Evolutionary conservation across 768 basidiomycete genomes (phyloP).

Genomic region (Trametopsis cervina): DNA sequence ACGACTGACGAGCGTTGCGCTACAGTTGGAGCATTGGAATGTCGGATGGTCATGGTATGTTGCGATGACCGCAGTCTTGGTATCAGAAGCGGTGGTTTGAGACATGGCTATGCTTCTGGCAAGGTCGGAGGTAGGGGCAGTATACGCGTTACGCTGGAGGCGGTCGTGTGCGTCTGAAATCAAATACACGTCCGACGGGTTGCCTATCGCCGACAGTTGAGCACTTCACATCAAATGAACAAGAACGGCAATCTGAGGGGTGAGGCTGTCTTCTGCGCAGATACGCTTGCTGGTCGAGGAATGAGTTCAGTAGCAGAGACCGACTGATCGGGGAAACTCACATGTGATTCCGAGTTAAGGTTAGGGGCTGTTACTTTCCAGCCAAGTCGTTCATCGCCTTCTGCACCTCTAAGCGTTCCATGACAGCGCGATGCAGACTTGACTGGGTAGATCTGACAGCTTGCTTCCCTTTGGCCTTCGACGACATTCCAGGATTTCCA

Average conservation of each 20-base stretch:
- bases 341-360: constrained; percentile 6
- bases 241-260: too few relatives aligned
- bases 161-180: too few relatives aligned
- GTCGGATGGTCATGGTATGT: constrained; percentile 60
- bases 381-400: constrained; percentile 53
- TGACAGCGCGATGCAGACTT: constrained; percentile 65
- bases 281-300: too few relatives aligned
- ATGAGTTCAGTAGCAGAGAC: neutral
- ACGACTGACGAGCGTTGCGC: constrained; percentile 57
- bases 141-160: too few relatives aligned
- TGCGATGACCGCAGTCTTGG: constrained; percentile 50
- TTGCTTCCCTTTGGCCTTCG: constrained; percentile 20
- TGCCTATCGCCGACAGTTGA: too few relatives aligned
- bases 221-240: too few relatives aligned
- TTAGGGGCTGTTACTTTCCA: constrained; percentile 5
- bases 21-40: constrained; percentile 63
- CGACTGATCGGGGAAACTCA: constrained; percentile 3
- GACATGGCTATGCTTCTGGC: too few relatives aligned
- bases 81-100: too few relatives aligned
- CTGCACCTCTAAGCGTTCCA: constrained; percentile 71
- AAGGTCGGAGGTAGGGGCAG: too few relatives aligned
- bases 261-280: too few relatives aligned
- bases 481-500: constrained; percentile 7
- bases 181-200: too few relatives aligned
- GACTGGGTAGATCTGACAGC: constrained; percentile 36